phyloP scores from a whole-genome alignment of 495 filamentous ascomycete species.

The Neurospora sp. region DNA sequence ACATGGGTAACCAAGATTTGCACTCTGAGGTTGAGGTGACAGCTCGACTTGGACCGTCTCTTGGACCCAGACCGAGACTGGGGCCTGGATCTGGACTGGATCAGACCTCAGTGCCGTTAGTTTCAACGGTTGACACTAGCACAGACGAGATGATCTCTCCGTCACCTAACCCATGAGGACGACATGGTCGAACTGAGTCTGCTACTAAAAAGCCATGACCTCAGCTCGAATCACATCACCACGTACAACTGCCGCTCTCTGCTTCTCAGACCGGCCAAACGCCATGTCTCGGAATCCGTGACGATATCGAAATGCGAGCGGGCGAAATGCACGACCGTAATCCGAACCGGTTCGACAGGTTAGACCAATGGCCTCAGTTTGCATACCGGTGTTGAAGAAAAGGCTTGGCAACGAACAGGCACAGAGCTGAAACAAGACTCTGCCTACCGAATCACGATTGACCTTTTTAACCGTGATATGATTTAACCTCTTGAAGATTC shows the following conservation, averaged over 20 bases:
- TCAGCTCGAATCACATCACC: no score
- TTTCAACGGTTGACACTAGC: not conserved
- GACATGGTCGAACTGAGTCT: not conserved
- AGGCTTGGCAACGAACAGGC: not conserved
- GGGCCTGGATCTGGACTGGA: not conserved
- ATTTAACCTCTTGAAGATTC: slow-evolving; percentile 27
- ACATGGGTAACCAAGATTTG: slow-evolving; percentile 27
- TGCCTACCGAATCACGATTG: not conserved
- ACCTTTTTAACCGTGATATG: not conserved
- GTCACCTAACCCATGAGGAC: not conserved
- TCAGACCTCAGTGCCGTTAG: not conserved
- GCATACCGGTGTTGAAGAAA: not conserved
- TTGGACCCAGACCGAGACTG: not conserved
- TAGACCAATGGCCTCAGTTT: not conserved
- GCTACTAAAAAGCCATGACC: not conserved
- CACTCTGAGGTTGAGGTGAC: slow-evolving; percentile 9
- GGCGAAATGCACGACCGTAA: not conserved
- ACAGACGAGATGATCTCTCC: not conserved
- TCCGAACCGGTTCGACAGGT: not conserved
- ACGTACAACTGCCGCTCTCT: not conserved
- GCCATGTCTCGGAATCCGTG: not conserved
- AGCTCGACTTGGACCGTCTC: not conserved
- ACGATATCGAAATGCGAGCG: not conserved
- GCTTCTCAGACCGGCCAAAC: not conserved
- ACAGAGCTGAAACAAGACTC: not conserved